These are phyloP conservation scores for Tardiomyces blankii DNA, from an alignment of 1,139 yeast species.

Conservation along the genomic window DNA sequence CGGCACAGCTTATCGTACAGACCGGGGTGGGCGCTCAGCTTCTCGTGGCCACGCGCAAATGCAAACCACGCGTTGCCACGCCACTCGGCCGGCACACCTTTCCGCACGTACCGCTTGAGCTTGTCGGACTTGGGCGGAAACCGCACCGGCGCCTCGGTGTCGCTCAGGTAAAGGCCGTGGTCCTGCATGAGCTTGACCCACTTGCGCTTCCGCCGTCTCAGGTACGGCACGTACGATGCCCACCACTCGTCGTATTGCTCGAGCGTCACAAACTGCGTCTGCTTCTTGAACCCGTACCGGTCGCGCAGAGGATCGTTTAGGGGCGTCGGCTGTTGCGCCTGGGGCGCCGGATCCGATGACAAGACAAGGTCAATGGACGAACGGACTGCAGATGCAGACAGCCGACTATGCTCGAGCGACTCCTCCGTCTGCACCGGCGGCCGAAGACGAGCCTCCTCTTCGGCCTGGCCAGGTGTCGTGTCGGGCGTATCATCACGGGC, in stretches of 20 bases:
- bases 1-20: conserved; percentile 57
- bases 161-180: conserved; percentile 40
- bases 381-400: neutral
- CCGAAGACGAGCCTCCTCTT: neutral
- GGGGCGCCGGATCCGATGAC: neutral
- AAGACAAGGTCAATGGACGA: neutral
- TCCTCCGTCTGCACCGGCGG: neutral
- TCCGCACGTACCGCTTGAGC: conserved; percentile 67
- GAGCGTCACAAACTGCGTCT: conserved; percentile 38
- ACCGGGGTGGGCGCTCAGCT: conserved; percentile 55
- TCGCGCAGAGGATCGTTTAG: conserved; percentile 33
- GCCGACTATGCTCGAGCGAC: neutral
- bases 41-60: conserved; percentile 86
- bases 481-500: neutral
- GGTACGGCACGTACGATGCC: conserved; percentile 49
- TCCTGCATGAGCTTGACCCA: conserved; percentile 61
- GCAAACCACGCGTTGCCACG: conserved; percentile 95
- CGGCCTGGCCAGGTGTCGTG: neutral
- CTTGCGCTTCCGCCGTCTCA: conserved; percentile 53
- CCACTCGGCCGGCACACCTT: conserved; percentile 96
- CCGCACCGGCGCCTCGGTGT: conserved; percentile 29
- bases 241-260: conserved; percentile 71
- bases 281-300: conserved; percentile 77
- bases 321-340: neutral
- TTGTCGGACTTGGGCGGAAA: conserved; percentile 84